phyloP scores from a whole-genome alignment of 257 asterid genomes.

The Solanum acaule region DNA sequence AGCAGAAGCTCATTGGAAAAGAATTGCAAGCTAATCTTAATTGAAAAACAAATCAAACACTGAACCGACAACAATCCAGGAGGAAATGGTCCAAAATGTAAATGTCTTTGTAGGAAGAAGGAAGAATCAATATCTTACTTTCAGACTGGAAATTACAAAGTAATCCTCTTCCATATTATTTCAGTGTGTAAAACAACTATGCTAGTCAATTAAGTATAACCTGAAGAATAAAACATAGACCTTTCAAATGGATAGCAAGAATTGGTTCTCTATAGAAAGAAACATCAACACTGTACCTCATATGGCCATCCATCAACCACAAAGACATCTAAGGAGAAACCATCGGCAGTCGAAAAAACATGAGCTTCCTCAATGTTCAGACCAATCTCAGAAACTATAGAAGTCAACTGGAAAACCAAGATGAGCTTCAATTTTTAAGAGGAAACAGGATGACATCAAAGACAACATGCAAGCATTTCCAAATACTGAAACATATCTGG shows the following conservation, averaged over 20 bases:
- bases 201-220: background rate
- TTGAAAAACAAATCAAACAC: background rate
- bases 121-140: background rate
- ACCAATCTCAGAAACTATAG: conserved; percentile 38
- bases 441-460: background rate
- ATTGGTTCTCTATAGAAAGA: background rate
- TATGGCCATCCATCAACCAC: conserved; percentile 51
- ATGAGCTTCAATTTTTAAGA: background rate
- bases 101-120: background rate
- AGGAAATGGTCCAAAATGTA: background rate
- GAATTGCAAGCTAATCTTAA: background rate
- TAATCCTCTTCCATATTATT: background rate
- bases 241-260: background rate
- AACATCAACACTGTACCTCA: conserved; percentile 16
- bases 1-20: background rate
- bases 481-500: background rate
- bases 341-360: conserved; percentile 49
- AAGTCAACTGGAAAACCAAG: conserved; percentile 27
- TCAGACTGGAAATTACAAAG: background rate
- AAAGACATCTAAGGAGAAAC: conserved; percentile 45
- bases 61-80: background rate
- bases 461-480: background rate
- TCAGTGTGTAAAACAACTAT: background rate
- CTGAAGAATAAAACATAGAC: background rate
- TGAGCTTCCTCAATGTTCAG: conserved; percentile 52